Base-by-base conservation (phyloP, 495 filamentous ascomycete species). In the Xylaria intraflava region DNA sequence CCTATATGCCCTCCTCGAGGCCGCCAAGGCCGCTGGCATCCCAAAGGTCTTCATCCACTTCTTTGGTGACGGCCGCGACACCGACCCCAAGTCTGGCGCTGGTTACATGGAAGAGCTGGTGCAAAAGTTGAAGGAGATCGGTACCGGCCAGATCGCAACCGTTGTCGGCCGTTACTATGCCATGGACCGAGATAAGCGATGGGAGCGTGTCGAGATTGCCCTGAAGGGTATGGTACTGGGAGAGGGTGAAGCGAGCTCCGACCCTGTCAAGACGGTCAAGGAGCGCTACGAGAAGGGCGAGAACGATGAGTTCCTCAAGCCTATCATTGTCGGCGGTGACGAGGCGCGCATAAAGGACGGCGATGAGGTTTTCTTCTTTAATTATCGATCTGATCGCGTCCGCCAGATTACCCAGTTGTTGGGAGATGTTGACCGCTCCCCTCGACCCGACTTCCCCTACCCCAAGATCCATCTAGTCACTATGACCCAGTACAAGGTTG, bases 151-250 rank as follows among this genome's bases (percentile, higher is more conserved):
- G 65, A 80, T 97, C 58, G 91, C 88, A n/a, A 96, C 93, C 19
- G 82, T 95, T 26, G 92, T 97, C 33, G 93, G 93, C 46, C 82
- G 93, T 57, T 98, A 96, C 81, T 98, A 89, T 68, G 90, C 90
- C 66, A 98, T 98, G 93, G 93, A 98, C 77, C 91, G 93, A 62
- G 93, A 98, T 72, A 98, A 97, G 87, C 83, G 93, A 68, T 98
- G 93, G 93, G 91, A 98, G 66, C 80, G 93, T 62, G 81, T 95
- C 53, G 87, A 95, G 76, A 60, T 96, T 62, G 94, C 86, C 51
- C 67, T 98, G 69, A 90, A 91, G 71, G 92, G 88, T 56, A 68
- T 98, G 64, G 73, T 95, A 17, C 70, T 77, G 6, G 93, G 94
- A 38, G 89, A 96, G 62, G 93, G 93, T 53, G 87, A 94, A 70